phyloP scores from a whole-genome alignment of 1,284 basidiomycete species.

The Boletellus sp. region DNA sequence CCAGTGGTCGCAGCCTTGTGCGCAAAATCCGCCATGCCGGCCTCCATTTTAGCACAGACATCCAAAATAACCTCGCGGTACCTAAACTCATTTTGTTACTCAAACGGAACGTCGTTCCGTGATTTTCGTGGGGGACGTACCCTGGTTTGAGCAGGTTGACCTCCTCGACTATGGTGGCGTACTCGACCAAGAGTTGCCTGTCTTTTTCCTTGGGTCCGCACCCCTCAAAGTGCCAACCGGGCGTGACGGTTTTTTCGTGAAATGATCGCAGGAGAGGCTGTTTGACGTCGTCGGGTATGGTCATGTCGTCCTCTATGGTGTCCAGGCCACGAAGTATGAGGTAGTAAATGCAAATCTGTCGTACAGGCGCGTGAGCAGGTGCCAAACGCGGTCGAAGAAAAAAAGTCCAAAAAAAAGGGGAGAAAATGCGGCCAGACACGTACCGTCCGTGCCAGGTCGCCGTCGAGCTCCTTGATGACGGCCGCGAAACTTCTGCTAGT shows the following conservation, averaged over 20 bases:
- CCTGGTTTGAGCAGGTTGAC: conserved; percentile 63
- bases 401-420: neutral
- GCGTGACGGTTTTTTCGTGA: conserved; percentile 76
- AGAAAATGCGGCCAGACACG: conserved; percentile 36
- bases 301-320: conserved; percentile 99
- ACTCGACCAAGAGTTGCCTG: conserved; percentile 83
- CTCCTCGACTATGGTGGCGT: conserved; percentile 82
- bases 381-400: neutral
- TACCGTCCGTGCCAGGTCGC: conserved; percentile 88
- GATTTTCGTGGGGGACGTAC: conserved; percentile 41
- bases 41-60: conserved; percentile 84
- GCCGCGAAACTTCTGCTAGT: conserved; percentile 90
- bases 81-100: conserved; percentile 37
- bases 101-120: neutral
- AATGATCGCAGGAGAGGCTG: conserved; percentile 84
- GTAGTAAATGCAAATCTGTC: conserved; percentile 91
- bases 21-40: conserved; percentile 94
- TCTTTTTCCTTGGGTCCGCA: conserved; percentile 91
- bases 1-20: conserved; percentile 74
- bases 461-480: conserved; percentile 96
- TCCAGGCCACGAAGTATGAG: conserved; percentile 91
- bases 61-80: conserved; percentile 84
- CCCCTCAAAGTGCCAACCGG: conserved; percentile 87
- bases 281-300: conserved; percentile 83
- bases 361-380: neutral